Conservation (phyloP, 2,329 filamentous ascomycete species). For the Beauveria australis region DNA sequence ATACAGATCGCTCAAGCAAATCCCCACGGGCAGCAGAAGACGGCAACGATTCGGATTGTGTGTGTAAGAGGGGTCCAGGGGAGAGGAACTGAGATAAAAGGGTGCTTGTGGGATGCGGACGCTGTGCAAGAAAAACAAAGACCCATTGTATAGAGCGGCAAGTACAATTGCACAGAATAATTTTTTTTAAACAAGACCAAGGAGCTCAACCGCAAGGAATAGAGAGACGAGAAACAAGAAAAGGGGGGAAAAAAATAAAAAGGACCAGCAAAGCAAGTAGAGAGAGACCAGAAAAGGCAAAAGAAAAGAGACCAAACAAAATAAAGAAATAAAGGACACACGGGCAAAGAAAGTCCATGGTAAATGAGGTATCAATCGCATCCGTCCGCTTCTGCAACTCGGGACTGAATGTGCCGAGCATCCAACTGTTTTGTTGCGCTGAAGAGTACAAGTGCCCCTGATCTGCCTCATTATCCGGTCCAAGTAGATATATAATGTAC, state of each 20-base stretch:
- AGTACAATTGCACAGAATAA: conserved; percentile 27
- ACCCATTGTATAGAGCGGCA: conserved; percentile 19
- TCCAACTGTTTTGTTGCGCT: conserved; percentile 3
- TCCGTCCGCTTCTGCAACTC: conserved; percentile 17
- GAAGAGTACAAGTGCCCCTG: neutral
- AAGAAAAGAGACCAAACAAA: neutral
- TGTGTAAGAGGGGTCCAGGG: conserved; percentile 7
- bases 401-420: neutral
- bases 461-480: conserved; percentile 12
- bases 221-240: conserved; percentile 14
- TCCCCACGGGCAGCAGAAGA: neutral
- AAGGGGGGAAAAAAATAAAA: neutral
- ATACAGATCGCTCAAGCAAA: conserved; percentile 9
- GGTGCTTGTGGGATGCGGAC: neutral
- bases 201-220: conserved; percentile 15
- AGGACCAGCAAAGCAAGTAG: neutral
- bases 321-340: neutral
- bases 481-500: conserved; percentile 20
- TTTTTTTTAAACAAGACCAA: conserved; percentile 16
- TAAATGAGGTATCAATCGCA: conserved; percentile 30
- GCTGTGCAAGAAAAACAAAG: conserved; percentile 1
- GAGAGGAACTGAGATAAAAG: conserved; percentile 19
- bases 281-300: neutral
- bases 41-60: conserved; percentile 16
- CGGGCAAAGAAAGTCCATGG: conserved; percentile 1